A percentile compares a stretch with the other conserved stretches of the same genome.
Evolutionary conservation across 257 asterid genomes (phyloP).

Genomic region (Buddleja alternifolia): DNA sequence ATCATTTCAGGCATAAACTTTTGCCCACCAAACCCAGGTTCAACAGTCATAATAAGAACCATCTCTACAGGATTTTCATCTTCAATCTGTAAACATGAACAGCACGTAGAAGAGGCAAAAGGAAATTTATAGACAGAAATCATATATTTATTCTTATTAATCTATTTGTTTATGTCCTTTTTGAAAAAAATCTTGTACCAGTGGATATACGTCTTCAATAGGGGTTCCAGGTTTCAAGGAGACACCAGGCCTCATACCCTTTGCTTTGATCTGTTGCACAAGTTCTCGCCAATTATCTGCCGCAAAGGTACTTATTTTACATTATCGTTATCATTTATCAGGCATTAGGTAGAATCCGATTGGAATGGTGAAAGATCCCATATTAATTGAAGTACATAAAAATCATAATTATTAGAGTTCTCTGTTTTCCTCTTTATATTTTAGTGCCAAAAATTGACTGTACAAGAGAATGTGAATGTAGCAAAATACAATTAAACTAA

Average conservation of each 20-base stretch:
- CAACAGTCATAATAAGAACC: slow-evolving; percentile 97
- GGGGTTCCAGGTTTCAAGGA: slow-evolving; percentile 26
- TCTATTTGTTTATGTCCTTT: background rate
- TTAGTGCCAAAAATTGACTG: background rate
- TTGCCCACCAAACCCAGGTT: slow-evolving; percentile 99
- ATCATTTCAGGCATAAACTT: slow-evolving; percentile 91
- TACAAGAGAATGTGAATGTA: background rate
- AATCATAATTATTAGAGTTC: background rate
- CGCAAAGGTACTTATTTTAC: slow-evolving; percentile 36
- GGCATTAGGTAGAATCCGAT: background rate
- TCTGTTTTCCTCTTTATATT: background rate
- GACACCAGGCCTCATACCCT: too few relatives aligned
- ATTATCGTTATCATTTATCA: too few relatives aligned
- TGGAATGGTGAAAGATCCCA: background rate
- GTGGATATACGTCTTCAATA: background rate
- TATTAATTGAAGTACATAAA: background rate
- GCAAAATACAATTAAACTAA: background rate
- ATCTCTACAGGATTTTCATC: slow-evolving; percentile 61
- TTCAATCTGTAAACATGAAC: background rate
- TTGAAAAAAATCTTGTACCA: too few relatives aligned
- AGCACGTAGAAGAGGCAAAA: background rate
- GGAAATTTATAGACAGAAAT: background rate
- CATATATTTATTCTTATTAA: background rate
- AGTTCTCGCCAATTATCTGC: too few relatives aligned
- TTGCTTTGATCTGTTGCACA: too few relatives aligned